Percentiles rank a stretch among this genome's conserved stretches.
phyloP scores from a whole-genome alignment of 2,329 filamentous ascomycete species.

The Pseudopyrenochaeta lycopersici region DNA sequence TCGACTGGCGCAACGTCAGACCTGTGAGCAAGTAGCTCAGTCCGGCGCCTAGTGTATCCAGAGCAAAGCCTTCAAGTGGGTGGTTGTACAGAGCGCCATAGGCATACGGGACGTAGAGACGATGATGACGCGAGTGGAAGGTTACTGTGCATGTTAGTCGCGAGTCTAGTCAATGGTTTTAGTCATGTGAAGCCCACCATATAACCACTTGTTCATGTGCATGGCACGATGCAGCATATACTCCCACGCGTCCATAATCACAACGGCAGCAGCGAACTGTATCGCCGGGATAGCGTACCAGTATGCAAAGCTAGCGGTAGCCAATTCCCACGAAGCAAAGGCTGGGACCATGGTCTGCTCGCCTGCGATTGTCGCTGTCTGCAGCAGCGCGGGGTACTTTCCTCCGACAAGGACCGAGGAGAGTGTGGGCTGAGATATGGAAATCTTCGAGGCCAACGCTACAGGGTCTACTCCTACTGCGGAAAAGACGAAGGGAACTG shows the following conservation, averaged over 20 bases:
- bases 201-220: conserved; percentile 98
- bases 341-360: conserved; percentile 66
- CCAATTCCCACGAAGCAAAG: conserved; percentile 85
- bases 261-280: conserved; percentile 78
- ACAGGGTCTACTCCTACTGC: conserved; percentile 79
- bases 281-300: conserved; percentile 77
- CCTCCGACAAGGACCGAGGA: conserved; percentile 82
- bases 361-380: conserved; percentile 64
- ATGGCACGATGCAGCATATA: conserved; percentile 96
- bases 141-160: conserved; percentile 63
- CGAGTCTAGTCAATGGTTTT: background rate
- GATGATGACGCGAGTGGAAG: conserved; percentile 95
- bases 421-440: conserved; percentile 74
- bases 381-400: conserved; percentile 75
- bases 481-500: conserved; percentile 75
- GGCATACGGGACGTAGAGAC: conserved; percentile 96
- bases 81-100: conserved; percentile 98
- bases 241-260: conserved; percentile 93
- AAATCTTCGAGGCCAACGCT: conserved; percentile 78
- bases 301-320: conserved; percentile 79
- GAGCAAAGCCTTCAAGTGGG: conserved; percentile 89
- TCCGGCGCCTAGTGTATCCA: conserved; percentile 89
- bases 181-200: conserved; percentile 69
- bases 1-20: conserved; percentile 86
- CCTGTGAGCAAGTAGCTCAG: conserved; percentile 81